These are phyloP conservation scores for Solanum chilense DNA, from an alignment of 257 asterid species.

Conservation along the genomic window DNA sequence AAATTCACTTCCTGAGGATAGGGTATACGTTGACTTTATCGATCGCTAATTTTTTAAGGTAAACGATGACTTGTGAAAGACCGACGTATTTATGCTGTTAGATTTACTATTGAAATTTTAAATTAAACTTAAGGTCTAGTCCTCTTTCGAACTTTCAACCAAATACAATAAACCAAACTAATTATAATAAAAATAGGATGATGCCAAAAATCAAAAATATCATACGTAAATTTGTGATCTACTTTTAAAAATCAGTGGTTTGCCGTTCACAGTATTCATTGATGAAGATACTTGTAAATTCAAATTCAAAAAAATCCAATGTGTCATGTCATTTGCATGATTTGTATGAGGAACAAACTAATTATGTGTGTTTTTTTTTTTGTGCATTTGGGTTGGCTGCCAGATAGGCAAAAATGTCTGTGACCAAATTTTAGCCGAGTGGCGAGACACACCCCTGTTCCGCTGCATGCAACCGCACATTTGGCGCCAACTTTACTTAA, in stretches of 20 bases:
- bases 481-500: background rate
- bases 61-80: no score
- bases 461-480: conserved; percentile 25
- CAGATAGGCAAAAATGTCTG: background rate
- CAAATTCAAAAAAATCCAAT: background rate
- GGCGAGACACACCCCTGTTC: conserved; percentile 14
- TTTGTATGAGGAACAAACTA: background rate
- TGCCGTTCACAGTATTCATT: background rate
- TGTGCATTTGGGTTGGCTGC: background rate
- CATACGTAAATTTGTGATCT: background rate
- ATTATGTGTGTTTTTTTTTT: background rate
- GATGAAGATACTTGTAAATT: background rate
- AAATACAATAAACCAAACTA: background rate
- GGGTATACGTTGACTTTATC: no score
- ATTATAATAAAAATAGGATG: background rate
- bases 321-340: background rate
- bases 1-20: background rate
- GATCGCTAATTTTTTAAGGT: background rate
- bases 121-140: no score
- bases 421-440: background rate
- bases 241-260: background rate
- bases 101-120: no score
- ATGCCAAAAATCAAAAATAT: background rate
- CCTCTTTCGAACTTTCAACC: no score
- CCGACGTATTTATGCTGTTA: background rate